Conservation (phyloP, 192 early-diverging fungal species). For the Backusella sp. region DNA sequence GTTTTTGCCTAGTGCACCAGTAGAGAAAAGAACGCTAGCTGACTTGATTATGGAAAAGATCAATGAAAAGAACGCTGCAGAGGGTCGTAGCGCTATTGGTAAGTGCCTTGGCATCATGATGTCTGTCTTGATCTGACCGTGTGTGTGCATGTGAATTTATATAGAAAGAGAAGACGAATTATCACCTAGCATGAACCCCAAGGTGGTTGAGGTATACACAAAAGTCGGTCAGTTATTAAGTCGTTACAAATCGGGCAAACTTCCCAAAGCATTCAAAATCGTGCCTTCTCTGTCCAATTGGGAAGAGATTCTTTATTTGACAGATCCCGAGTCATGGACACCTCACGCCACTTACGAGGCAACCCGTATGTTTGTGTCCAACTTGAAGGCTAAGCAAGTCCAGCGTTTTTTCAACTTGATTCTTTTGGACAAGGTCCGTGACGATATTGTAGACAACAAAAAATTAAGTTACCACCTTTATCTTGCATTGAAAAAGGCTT, state of each 20-base stretch:
- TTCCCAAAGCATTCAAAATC: constrained; percentile 99
- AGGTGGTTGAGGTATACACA: constrained; percentile 93
- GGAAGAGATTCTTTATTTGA: constrained; percentile 95
- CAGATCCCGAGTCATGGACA: constrained; percentile 90
- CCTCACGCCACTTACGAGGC: constrained; percentile 97
- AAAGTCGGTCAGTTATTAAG: constrained; percentile 88
- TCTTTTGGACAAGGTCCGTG: constrained; percentile 87
- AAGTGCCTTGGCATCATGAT: not conserved
- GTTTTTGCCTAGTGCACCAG: constrained; percentile 85
- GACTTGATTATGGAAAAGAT: constrained; percentile 98
- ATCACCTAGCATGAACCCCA: constrained; percentile 71
- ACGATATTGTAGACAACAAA: constrained; percentile 96
- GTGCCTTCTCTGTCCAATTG: constrained; percentile 94
- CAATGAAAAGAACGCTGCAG: constrained; percentile 63
- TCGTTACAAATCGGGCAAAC: constrained; percentile 91
- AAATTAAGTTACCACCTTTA: constrained; percentile 98
- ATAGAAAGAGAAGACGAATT: constrained; percentile 42
- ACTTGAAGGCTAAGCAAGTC: constrained; percentile 89
- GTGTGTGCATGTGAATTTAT: not conserved
- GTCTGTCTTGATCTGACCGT: not conserved
- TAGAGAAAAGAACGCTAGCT: constrained; percentile 84
- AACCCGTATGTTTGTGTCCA: constrained; percentile 96
- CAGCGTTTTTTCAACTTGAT: constrained; percentile 89
- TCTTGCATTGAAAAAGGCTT: constrained; percentile 93
- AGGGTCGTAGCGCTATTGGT: constrained; percentile 26